These are phyloP conservation scores for Corchorus capsularis DNA, from an alignment of 345 rosid genomes.

Conservation along the genomic window DNA sequence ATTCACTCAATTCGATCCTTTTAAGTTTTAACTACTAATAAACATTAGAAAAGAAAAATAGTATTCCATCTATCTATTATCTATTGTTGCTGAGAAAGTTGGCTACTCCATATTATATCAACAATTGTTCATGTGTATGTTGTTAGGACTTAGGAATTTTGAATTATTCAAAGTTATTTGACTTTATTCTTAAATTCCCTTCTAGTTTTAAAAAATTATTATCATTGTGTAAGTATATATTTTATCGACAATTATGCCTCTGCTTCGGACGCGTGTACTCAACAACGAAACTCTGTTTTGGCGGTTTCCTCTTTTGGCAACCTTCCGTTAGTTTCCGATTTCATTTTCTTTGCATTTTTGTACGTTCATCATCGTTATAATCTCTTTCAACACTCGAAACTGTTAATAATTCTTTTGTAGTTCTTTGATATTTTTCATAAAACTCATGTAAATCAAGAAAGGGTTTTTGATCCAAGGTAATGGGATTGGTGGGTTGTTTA, in stretches of 20 bases:
- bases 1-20: too few relatives aligned
- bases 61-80: too few relatives aligned
- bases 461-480: not conserved
- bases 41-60: too few relatives aligned
- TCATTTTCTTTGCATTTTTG: slow-evolving; percentile 2
- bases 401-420: too few relatives aligned
- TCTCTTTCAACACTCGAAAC: not conserved
- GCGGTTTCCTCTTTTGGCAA: not conserved
- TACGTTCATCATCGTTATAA: not conserved
- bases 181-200: too few relatives aligned
- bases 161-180: not conserved
- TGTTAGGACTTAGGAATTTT: too few relatives aligned
- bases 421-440: not conserved
- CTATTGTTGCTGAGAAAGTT: too few relatives aligned
- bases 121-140: too few relatives aligned
- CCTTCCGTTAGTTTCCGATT: slow-evolving; percentile 3
- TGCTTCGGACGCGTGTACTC: not conserved
- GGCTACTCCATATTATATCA: too few relatives aligned
- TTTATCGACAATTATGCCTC: not conserved
- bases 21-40: too few relatives aligned
- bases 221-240: not conserved
- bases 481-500: slow-evolving; percentile 39
- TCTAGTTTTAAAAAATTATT: not conserved
- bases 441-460: not conserved
- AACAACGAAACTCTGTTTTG: slow-evolving; percentile 8